Percentiles rank a stretch among this genome's conserved stretches.
Conservation (phyloP, 139 green algal species). For the Penium margaritaceum region DNA sequence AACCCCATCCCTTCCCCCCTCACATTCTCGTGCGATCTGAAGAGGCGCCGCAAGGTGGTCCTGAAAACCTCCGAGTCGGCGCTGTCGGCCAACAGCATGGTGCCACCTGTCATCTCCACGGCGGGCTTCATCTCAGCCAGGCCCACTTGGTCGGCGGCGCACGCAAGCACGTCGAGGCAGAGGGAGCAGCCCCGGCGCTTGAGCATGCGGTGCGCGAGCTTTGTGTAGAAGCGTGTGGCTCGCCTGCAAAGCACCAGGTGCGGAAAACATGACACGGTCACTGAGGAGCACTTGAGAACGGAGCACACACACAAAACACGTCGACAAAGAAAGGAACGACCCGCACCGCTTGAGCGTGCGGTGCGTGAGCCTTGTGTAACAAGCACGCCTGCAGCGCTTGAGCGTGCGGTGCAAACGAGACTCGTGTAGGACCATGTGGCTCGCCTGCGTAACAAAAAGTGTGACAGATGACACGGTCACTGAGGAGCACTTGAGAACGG, state of each 20-base stretch:
- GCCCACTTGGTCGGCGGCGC: background rate
- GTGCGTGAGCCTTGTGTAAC: too few species aligned
- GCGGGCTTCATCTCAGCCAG: conserved; percentile 55
- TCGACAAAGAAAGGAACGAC: background rate
- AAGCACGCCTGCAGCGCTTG: too few species aligned
- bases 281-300: background rate
- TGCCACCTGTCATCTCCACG: conserved; percentile 53
- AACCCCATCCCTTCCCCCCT: too few species aligned
- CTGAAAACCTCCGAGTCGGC: conserved; percentile 55
- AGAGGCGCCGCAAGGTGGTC: conserved; percentile 49
- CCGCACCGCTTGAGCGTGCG: too few species aligned
- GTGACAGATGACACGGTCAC: too few species aligned
- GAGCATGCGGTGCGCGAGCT: conserved; percentile 45
- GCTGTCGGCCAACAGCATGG: conserved; percentile 57
- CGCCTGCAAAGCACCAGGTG: conserved; percentile 8
- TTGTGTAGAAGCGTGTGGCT: conserved; percentile 46
- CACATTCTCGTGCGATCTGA: too few species aligned
- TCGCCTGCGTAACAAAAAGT: too few species aligned
- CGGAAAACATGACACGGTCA: background rate
- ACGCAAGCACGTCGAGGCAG: conserved; percentile 11
- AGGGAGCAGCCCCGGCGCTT: too few species aligned
- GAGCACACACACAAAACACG: background rate
- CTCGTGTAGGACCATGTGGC: too few species aligned
- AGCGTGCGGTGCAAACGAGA: too few species aligned
- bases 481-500: too few species aligned